Base-by-base conservation (phyloP, 2,329 filamentous ascomycete genomes). In the Alternaria gaisen region DNA sequence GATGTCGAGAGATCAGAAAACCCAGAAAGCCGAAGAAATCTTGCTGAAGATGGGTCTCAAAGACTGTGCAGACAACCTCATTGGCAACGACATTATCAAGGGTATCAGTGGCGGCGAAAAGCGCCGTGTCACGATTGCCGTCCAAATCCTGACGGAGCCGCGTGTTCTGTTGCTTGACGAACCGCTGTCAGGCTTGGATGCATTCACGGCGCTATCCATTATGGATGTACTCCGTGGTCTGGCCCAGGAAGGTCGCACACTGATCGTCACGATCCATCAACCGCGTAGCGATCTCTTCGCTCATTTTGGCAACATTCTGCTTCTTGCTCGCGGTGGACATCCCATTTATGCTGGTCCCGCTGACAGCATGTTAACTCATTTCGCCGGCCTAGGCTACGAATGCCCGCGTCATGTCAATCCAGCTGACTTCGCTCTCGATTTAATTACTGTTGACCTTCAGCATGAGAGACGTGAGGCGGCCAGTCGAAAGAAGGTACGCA, bases 31-130 rank as follows among this genome's bases (percentile, higher is more conserved):
- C 0, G 90, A 93, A 67, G 88, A 91, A 16, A 87, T 93, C 0
- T 78, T 94, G 2, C 75, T 91, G 16, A 92, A 92, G 72, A 88
- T 93, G 85, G 91, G 91, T 0, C 78, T 93, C 4, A 92, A 92
- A 69, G 91, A 93, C 66, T 93, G 91, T 65, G 91, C 90, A 1
- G 87, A 93, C 70, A 92, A 91, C 54, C 76, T 93, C 0, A 85
- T 94, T 9, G 91, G 91, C 3, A 90, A 86, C 58, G 89, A 91
- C 9, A 77, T 91, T 4, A 84, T 91, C 66, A 93, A 93, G 73
- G 91, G 91, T 0, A 93, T 94, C 30, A 92, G 90, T 9, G 91
- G 91, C 3, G 91, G 91, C 18, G 91, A 94, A 77, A 93, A 93
- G 77, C 84, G 91, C 3, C 85, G 91, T 56, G 90, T 93, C 6